A percentile compares a stretch with the other conserved stretches of the same genome.
phyloP scores from a whole-genome alignment of 2,329 filamentous ascomycete genomes.

The Trichophyton schoenleinii region DNA sequence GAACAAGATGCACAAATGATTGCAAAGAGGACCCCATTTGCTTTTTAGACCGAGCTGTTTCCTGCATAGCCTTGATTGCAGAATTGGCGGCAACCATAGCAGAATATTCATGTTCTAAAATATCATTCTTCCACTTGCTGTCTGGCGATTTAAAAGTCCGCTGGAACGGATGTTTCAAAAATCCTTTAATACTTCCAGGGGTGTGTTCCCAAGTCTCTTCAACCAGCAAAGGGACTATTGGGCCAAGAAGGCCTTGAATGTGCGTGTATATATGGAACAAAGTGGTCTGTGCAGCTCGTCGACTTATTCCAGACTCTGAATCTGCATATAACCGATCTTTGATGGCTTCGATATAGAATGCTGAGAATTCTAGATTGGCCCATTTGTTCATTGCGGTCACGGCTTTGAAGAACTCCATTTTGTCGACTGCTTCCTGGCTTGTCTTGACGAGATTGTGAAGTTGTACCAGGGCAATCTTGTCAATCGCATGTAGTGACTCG shows the following conservation, averaged over 20 bases:
- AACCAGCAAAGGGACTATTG: constrained; percentile 64
- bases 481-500: constrained; percentile 46
- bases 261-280: constrained; percentile 54
- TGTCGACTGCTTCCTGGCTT: constrained; percentile 53
- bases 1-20: constrained; percentile 47
- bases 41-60: constrained; percentile 58
- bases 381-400: constrained; percentile 64
- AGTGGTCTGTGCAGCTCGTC: constrained; percentile 44
- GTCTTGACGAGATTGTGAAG: constrained; percentile 52
- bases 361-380: constrained; percentile 70
- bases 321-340: constrained; percentile 90
- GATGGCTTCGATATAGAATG: constrained; percentile 84
- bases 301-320: constrained; percentile 50
- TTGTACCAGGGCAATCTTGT: constrained; percentile 66
- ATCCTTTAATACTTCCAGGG: constrained; percentile 49
- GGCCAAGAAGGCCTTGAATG: constrained; percentile 64
- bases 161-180: constrained; percentile 34
- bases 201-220: constrained; percentile 78
- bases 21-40: constrained; percentile 70
- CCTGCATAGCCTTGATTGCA: constrained; percentile 63
- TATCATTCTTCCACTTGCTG: constrained; percentile 28
- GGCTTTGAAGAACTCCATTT: constrained; percentile 73
- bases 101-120: constrained; percentile 37
- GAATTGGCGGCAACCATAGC: constrained; percentile 41
- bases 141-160: constrained; percentile 24